Evolutionary conservation across 495 filamentous ascomycete species (phyloP), one percentile per base, ranked within the genome.

Genomic region (Penicillium atrosanguineum): DNA sequence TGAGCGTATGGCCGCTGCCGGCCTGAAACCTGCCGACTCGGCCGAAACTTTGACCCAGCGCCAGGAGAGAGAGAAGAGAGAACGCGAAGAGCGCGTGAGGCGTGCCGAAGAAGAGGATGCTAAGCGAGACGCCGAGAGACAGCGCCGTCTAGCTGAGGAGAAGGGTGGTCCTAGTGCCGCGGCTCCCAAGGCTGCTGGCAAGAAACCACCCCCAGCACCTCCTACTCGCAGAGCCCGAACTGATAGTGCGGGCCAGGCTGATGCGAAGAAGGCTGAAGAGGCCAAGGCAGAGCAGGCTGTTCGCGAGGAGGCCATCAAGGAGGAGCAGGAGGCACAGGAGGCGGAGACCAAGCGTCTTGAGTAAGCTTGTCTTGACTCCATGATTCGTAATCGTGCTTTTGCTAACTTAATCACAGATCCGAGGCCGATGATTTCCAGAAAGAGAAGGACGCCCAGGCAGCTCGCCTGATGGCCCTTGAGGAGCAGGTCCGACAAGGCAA

Each of bases 41-140:
- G 81, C 83, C 3, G 94, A 99, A 71, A 88, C 86, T 23, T 72
- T 91, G 2, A 79, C 85, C 47, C 91, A 97, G 72, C 83, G 91
- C 41, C 82, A 87, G 51, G 95, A 97, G 61, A 86, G 94, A 19
- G 94, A 99, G 69, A 84, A 80, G 57, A 89, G 83, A 55, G 94
- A 97, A 59, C 79, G 89, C 25, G 90, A 95, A 57, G 88, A 92
- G 18, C 90, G 91, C 43, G 74, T 94, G 40, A 85, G 79, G 48
- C 87, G 93, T 67, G 92, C 94, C 0, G 94, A 99, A 70, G 93
- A 93, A 64, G 95, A 97, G 73, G 94, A 99, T 72, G 82, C 85
- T n/a, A 87, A 86, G 58, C 84, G 95, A 4, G 94, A 97, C 62
- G 76, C 87, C 42, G 90, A 96, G 65, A 81, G 91, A 57, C 91